Evolutionary conservation across 495 filamentous ascomycete species (phyloP).

Genomic region (Penicillium paxilli): DNA sequence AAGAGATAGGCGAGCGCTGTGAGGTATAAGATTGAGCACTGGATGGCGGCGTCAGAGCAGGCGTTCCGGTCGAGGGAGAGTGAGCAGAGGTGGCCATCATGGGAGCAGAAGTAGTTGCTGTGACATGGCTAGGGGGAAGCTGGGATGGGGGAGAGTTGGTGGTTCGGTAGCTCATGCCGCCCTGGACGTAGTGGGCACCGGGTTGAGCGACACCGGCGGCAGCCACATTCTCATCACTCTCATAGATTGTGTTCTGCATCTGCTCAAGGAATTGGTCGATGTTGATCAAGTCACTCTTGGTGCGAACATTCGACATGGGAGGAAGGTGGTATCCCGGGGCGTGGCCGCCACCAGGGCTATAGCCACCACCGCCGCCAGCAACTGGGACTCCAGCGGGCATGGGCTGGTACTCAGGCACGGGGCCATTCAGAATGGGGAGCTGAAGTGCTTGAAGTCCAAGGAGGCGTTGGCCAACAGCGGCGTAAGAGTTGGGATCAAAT

Average conservation of each 20-base stretch:
- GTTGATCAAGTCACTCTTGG: slow-evolving; percentile 87
- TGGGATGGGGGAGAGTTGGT: slow-evolving; percentile 70
- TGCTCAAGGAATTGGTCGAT: slow-evolving; percentile 93
- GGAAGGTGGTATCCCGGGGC: slow-evolving; percentile 72
- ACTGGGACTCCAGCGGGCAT: slow-evolving; percentile 58
- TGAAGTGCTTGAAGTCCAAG: slow-evolving; percentile 69
- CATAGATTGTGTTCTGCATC: slow-evolving; percentile 92
- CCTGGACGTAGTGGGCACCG: slow-evolving; percentile 62
- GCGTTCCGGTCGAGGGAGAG: slow-evolving; percentile 61
- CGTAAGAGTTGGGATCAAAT: slow-evolving; percentile 81
- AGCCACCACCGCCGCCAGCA: slow-evolving; percentile 53
- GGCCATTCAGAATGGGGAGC: slow-evolving; percentile 65
- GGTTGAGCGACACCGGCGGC: slow-evolving; percentile 73
- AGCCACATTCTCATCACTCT: slow-evolving; percentile 76
- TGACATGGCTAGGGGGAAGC: slow-evolving; percentile 54
- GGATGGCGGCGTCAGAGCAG: slow-evolving; percentile 88
- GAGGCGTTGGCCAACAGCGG: slow-evolving; percentile 77
- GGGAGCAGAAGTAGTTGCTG: slow-evolving; percentile 57
- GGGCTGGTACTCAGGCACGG: slow-evolving; percentile 63
- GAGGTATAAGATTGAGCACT: slow-evolving; percentile 82
- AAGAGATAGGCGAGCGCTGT: slow-evolving; percentile 76
- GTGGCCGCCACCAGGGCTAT: slow-evolving; percentile 44
- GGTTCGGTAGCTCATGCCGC: slow-evolving; percentile 61
- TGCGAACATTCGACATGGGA: slow-evolving; percentile 80
- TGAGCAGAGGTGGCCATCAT: slow-evolving; percentile 57